Evolutionary conservation across 345 rosid genomes (phyloP).

Genomic region (Theobroma cacao): DNA sequence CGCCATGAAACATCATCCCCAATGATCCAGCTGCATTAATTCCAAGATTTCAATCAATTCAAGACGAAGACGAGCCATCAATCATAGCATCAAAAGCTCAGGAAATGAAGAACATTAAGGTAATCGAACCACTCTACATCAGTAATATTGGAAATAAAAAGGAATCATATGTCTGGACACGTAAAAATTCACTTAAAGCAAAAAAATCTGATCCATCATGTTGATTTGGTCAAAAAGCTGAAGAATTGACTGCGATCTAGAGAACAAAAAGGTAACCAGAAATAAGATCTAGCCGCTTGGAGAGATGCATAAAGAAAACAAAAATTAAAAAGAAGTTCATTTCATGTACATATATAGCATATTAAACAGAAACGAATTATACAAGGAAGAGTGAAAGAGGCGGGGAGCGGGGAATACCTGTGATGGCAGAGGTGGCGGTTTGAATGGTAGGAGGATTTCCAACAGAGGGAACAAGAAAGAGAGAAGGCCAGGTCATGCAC

Average conservation of each 20-base stretch:
- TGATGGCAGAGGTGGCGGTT: not conserved
- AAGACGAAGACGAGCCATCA: not conserved
- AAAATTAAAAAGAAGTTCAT: not conserved
- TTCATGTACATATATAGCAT: not conserved
- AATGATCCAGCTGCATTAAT: slow-evolving; percentile 4
- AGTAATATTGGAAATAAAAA: not conserved
- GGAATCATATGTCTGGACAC: not conserved
- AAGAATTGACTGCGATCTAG: not conserved
- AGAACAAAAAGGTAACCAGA: slow-evolving; percentile 13
- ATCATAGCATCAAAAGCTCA: not conserved
- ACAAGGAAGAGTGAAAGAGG: too few species aligned
- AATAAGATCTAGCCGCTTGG: slow-evolving; percentile 1
- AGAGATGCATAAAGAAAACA: not conserved
- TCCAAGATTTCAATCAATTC: not conserved
- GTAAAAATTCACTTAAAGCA: not conserved
- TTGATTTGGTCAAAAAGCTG: not conserved
- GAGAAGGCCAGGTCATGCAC: not conserved
- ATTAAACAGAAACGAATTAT: not conserved
- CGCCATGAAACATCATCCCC: not conserved
- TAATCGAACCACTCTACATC: not conserved
- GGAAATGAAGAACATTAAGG: not conserved
- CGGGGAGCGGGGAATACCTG: not conserved
- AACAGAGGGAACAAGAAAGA: not conserved
- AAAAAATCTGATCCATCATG: too few species aligned
- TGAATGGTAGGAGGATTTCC: not conserved